Evolutionary conservation across 2,329 filamentous ascomycete species (phyloP).

Genomic region (Colletotrichum sp.): DNA sequence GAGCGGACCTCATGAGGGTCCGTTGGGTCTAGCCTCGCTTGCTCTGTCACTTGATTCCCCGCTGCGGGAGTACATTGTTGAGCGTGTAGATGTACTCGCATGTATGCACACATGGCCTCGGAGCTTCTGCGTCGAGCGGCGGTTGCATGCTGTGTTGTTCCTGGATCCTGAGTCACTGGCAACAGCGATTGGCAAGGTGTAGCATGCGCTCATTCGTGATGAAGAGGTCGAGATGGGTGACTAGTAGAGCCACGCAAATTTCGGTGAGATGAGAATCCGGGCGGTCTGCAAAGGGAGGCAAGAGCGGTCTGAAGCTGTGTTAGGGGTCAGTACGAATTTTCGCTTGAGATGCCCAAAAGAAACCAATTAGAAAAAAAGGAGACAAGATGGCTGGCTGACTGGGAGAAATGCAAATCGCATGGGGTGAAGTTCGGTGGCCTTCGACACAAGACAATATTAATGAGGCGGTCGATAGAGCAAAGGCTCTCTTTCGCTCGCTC

Average conservation of each 20-base stretch:
- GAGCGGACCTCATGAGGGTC: slow-evolving; percentile 11
- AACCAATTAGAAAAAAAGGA: not conserved
- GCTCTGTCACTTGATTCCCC: slow-evolving; percentile 15
- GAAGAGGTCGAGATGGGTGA: not conserved
- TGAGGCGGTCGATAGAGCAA: not conserved
- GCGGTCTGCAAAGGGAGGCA: not conserved
- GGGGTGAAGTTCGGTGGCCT: not conserved
- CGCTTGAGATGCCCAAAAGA: not conserved
- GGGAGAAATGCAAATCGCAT: not conserved
- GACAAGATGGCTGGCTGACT: not conserved
- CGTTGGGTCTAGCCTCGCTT: slow-evolving; percentile 10
- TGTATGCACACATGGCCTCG: not conserved
- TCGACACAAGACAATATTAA: slow-evolving; percentile 5
- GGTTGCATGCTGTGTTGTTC: not conserved
- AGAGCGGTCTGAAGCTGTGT: not conserved
- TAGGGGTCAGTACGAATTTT: not conserved
- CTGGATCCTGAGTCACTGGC: slow-evolving; percentile 7
- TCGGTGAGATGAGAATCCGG: not conserved
- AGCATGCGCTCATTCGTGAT: not conserved
- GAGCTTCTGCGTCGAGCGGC: not conserved
- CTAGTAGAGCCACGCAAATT: not conserved
- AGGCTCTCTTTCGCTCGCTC: not conserved
- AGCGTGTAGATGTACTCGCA: not conserved
- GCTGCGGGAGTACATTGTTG: not conserved
- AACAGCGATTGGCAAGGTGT: not conserved